Evolutionary conservation across 371 early-diverging fungal species (phyloP).

Genomic region (Dinochytrium kinnereticum): DNA sequence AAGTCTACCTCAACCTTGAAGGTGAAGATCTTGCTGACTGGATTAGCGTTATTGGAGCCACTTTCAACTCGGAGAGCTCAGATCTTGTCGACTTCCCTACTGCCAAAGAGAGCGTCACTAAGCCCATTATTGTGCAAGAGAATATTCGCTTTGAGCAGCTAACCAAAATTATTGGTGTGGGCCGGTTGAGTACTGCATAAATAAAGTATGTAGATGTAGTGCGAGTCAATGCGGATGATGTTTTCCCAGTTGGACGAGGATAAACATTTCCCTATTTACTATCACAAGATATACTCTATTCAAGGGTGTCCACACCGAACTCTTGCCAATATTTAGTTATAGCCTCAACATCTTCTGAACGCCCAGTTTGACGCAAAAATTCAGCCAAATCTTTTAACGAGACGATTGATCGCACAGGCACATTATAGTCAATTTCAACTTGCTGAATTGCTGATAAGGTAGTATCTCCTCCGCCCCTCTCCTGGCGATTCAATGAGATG

Average conservation of each 20-base stretch:
- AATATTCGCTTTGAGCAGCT: conserved; percentile 82
- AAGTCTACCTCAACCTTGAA: conserved; percentile 70
- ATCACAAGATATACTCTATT: too few relatives aligned
- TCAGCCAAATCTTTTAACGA: conserved; percentile 85
- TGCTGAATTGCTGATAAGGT: conserved; percentile 90
- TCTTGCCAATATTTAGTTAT: too few relatives aligned
- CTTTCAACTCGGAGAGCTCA: conserved; percentile 54
- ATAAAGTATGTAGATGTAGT: background rate
- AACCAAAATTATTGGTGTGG: conserved; percentile 46
- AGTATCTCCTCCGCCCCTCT: conserved; percentile 64
- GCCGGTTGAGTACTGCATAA: background rate
- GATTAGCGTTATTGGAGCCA: conserved; percentile 66
- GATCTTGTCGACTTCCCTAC: conserved; percentile 71
- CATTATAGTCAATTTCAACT: conserved; percentile 77
- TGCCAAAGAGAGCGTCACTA: conserved; percentile 81
- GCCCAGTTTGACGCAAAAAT: conserved; percentile 85
- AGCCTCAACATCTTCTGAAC: too few relatives aligned
- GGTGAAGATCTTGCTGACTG: conserved; percentile 64
- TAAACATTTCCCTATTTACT: conserved; percentile 56
- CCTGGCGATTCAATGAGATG: conserved; percentile 93
- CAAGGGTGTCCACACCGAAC: background rate
- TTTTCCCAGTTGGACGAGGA: background rate
- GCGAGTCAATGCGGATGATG: too few relatives aligned
- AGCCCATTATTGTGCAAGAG: conserved; percentile 83
- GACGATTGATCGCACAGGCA: conserved; percentile 87